phyloP scores from a whole-genome alignment of 805 yeast genomes.

The Kockiozyma suomiensis region DNA sequence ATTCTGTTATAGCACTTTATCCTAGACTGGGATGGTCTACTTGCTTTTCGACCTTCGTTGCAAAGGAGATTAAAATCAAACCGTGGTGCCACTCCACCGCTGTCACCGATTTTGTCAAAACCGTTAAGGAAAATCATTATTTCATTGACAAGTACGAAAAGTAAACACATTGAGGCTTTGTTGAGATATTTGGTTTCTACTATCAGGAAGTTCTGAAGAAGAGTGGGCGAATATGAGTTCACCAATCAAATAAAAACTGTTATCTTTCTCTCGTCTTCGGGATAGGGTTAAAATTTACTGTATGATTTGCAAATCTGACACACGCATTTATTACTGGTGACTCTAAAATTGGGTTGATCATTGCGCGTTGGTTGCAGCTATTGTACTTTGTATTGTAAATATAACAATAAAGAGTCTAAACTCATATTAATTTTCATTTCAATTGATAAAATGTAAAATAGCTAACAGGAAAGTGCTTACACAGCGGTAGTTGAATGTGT shows the following conservation, averaged over 20 bases:
- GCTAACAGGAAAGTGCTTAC: too few relatives aligned
- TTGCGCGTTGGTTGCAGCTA: too few relatives aligned
- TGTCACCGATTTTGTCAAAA: slow-evolving; percentile 15
- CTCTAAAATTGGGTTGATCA: too few relatives aligned
- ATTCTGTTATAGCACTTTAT: slow-evolving; percentile 24
- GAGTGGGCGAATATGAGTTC: background rate
- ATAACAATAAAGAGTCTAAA: too few relatives aligned
- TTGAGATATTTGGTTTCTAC: too few relatives aligned
- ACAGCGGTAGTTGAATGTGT: too few relatives aligned
- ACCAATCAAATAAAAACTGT: background rate
- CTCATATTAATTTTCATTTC: too few relatives aligned
- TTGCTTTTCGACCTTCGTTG: slow-evolving; percentile 33
- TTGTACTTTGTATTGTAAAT: too few relatives aligned
- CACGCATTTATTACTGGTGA: too few relatives aligned
- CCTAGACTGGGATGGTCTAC: slow-evolving; percentile 35
- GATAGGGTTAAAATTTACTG: background rate
- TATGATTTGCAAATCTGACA: too few relatives aligned
- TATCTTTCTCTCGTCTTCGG: background rate
- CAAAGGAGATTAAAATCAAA: slow-evolving; percentile 30
- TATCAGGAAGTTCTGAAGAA: background rate
- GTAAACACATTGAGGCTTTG: too few relatives aligned
- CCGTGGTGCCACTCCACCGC: slow-evolving; percentile 37
- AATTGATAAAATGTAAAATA: too few relatives aligned
- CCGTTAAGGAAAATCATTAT: slow-evolving; percentile 13
- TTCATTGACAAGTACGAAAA: slow-evolving; percentile 12